Conservation (phyloP, 306 rosid species). For the Prunus salicina region DNA sequence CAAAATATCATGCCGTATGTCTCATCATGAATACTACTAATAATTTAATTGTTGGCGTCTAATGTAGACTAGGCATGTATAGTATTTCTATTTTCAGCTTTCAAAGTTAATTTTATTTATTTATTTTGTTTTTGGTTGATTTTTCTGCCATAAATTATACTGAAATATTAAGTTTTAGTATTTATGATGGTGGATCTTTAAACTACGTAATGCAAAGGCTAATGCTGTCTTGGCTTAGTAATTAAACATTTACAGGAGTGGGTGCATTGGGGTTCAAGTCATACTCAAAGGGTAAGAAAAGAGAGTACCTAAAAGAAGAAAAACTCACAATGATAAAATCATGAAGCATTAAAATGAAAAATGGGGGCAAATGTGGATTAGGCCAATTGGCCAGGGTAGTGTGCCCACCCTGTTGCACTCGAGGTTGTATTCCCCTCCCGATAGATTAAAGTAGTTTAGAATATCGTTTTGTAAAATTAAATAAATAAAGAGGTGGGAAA, state of each 20-base stretch:
- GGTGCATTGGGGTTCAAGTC: no score
- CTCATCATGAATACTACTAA: not conserved
- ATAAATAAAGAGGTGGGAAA: no score
- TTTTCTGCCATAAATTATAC: not conserved
- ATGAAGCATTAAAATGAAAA: not conserved
- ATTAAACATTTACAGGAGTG: not conserved
- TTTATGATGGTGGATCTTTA: not conserved
- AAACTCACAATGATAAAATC: not conserved
- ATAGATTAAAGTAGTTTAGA: no score
- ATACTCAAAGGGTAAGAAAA: no score
- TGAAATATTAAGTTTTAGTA: constrained; percentile 3
- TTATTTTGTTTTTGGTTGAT: not conserved
- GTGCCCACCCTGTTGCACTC: no score
- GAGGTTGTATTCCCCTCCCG: no score
- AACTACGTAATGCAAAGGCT: not conserved
- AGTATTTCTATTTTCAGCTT: not conserved
- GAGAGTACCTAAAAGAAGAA: no score
- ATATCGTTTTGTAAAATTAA: no score
- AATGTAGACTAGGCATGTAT: constrained; percentile 14
- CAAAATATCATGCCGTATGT: constrained; percentile 92
- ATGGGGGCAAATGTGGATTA: no score
- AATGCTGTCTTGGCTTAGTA: not conserved
- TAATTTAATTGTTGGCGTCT: not conserved
- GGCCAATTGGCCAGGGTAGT: no score
- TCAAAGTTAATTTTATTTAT: not conserved